Evolutionary conservation across 805 yeast species (phyloP), one percentile per base, ranked within the genome.

Genomic region (Saccharomyces kudriavzevii): DNA sequence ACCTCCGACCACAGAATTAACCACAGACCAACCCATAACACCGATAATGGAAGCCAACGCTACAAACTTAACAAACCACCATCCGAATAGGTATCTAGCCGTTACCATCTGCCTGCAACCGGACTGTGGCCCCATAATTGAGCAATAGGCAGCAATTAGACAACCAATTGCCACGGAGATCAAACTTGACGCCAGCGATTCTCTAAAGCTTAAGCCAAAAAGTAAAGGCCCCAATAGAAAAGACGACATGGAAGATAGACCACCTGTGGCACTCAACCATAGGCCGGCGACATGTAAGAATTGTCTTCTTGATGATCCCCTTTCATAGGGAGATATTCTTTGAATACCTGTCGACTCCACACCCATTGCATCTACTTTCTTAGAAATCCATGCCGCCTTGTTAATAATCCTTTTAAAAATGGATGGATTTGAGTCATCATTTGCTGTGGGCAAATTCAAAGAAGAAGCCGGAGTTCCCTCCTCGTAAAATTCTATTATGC

Each of bases 11-110:
- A 89, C 94, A 60, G 87, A 80, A 65, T 88, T 89, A n/a, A 89
- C 90, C 35, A 89, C 84, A n/a, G 92, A 81, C 96, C 96, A 89
- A n/a, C 96, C 96, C 60, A 87, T 67, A 14, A 85, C 85, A 49
- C 96, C 95, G 46, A 87, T 68, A 54, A 87, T 81, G 47, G 88
- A 79, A 40, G 86, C 80, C 45, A 89, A 67, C 4, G 89, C 83
- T 48, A 88, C 86, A 52, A 88, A 73, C 67, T 86, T 85, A 43
- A 89, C 90, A 59, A 84, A 81, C 84, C 85, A 86, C 83, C 91
- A 85, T 1, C 97, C 97, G 66, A 89, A 89, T 48, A 88, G 72
- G 60, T 77, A 88, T 57, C 96, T 75, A 1, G 90, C 85, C 24
- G 87, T 78, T 9, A 89, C 91, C 90, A 89, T 86, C 64, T 89